Percentiles rank a stretch among this genome's conserved stretches.
Evolutionary conservation across 1,139 yeast genomes (phyloP).

Genomic region (Geotrichum siamense): DNA sequence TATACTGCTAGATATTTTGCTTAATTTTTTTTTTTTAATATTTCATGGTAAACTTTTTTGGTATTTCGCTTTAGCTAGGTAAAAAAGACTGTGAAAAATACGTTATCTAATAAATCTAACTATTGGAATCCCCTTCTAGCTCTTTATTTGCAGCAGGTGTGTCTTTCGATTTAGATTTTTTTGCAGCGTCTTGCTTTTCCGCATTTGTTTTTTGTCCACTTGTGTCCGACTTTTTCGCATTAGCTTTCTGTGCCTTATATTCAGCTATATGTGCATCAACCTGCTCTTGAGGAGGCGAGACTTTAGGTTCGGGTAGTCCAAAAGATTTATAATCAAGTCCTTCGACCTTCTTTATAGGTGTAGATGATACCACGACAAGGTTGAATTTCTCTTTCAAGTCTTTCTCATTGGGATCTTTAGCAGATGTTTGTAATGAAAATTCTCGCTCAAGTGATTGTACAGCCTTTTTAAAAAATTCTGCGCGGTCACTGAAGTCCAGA

Average conservation of each 20-base stretch:
- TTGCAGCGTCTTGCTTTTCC: too few relatives aligned
- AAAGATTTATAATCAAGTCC: constrained; percentile 2
- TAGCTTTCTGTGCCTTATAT: neutral
- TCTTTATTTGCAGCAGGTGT: too few relatives aligned
- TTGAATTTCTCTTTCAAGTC: constrained; percentile 10
- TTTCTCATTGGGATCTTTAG: constrained; percentile 1
- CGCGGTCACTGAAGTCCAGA: constrained; percentile 12
- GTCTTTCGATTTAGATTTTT: too few relatives aligned
- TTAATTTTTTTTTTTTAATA: too few relatives aligned
- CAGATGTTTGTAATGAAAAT: constrained; percentile 9
- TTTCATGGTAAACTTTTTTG: too few relatives aligned
- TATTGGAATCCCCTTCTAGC: too few relatives aligned
- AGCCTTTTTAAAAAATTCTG: constrained; percentile 23
- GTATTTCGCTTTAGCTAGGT: too few relatives aligned
- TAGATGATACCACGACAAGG: constrained; percentile 3
- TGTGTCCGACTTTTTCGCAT: neutral
- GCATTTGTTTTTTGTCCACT: too few relatives aligned
- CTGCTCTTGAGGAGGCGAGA: constrained; percentile 7
- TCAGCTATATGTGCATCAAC: constrained; percentile 8
- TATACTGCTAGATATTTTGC: too few relatives aligned
- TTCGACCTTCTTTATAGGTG: neutral
- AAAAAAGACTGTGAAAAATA: too few relatives aligned
- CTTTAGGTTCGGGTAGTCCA: constrained; percentile 8
- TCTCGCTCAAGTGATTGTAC: constrained; percentile 28
- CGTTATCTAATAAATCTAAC: too few relatives aligned